These are phyloP conservation scores for Irpex sp. DNA, from an alignment of 1,284 basidiomycete species.

Conservation along the genomic window DNA sequence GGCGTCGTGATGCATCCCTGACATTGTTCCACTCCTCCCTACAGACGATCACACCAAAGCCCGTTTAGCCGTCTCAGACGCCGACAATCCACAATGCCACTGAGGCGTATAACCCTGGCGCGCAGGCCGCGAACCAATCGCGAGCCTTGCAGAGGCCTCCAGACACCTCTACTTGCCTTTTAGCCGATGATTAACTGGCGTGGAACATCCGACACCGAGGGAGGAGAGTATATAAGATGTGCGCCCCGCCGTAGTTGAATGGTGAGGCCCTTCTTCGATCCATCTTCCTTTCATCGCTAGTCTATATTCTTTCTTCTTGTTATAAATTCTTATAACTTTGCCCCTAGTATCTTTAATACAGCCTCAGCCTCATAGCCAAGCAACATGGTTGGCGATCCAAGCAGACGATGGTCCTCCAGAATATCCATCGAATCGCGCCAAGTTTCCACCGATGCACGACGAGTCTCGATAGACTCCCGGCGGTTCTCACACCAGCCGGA, in stretches of 20 bases:
- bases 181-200: background rate
- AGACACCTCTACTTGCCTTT: background rate
- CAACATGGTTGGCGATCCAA: background rate
- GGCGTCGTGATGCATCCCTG: background rate
- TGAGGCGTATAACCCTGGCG: background rate
- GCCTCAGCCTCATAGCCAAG: background rate
- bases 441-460: background rate
- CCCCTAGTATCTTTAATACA: background rate
- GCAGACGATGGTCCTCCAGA: background rate
- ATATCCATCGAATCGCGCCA: background rate
- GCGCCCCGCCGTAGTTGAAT: background rate
- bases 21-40: background rate
- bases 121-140: background rate
- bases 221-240: background rate
- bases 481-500: slow-evolving; percentile 1
- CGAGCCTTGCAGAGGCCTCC: background rate
- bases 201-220: background rate
- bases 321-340: background rate
- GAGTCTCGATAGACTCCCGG: background rate
- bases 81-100: background rate
- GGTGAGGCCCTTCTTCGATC: background rate
- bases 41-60: background rate
- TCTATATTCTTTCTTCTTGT: background rate
- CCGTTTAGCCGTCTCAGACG: background rate
- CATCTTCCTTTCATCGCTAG: background rate